Conservation (phyloP, 2,329 filamentous ascomycete genomes). For the Aspergillus clavatus region DNA sequence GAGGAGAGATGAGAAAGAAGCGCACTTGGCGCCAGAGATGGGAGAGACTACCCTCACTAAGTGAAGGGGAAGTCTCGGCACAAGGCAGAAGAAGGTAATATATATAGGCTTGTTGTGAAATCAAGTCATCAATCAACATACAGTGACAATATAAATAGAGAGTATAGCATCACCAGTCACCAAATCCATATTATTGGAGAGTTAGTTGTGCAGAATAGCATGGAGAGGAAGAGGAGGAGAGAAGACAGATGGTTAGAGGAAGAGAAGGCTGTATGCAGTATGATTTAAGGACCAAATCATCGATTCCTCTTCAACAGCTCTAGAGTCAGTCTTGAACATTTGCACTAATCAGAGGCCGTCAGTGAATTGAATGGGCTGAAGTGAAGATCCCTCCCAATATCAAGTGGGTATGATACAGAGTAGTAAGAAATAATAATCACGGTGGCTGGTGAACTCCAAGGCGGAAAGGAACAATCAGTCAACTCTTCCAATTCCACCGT, state of each 20-base stretch:
- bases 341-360: neutral
- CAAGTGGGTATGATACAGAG: too few species aligned
- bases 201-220: neutral
- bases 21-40: neutral
- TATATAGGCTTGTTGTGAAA: neutral
- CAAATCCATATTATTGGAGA: neutral
- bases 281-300: neutral
- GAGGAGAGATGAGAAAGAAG: neutral
- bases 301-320: neutral
- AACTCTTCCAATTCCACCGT: too few species aligned
- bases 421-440: too few species aligned
- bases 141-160: neutral
- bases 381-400: neutral
- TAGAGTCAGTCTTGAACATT: neutral
- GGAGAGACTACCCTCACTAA: neutral
- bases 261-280: neutral
- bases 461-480: neutral
- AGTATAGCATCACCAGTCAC: neutral
- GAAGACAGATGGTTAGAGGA: neutral
- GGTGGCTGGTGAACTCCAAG: neutral
- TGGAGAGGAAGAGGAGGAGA: neutral
- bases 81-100: neutral
- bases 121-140: neutral
- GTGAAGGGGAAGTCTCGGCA: conserved; percentile 4
- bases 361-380: neutral